A percentile compares a stretch with the other conserved stretches of the same genome.
These are phyloP conservation scores for Gossypium schwendimanii DNA, from an alignment of 441 rosid genomes.

Conservation along the genomic window DNA sequence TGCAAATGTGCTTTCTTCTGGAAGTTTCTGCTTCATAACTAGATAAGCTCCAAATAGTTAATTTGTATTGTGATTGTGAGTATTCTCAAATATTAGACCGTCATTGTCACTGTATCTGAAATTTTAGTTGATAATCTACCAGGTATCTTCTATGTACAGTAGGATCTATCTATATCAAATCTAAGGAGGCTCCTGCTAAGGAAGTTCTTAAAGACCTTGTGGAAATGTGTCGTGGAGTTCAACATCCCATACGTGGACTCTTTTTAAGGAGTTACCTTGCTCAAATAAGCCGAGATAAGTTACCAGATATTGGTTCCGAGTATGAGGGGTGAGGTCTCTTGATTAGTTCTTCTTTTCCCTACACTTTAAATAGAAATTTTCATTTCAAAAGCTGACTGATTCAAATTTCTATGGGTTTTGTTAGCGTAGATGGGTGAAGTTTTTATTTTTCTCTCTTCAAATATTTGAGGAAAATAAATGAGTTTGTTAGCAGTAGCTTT, in stretches of 20 bases:
- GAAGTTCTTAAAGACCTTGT: constrained; percentile 82
- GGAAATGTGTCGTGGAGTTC: constrained; percentile 90
- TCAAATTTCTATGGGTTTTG: background rate
- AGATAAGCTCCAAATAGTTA: background rate
- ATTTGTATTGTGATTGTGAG: background rate
- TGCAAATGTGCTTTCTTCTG: too few species aligned
- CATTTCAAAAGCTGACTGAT: constrained; percentile 12
- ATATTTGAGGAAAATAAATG: background rate
- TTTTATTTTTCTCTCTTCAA: background rate
- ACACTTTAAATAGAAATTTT: background rate
- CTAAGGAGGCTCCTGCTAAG: constrained; percentile 76
- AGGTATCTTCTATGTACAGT: constrained; percentile 91
- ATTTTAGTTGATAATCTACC: constrained; percentile 17
- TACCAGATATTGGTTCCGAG: constrained; percentile 73
- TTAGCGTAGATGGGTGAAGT: background rate
- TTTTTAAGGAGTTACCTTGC: constrained; percentile 90
- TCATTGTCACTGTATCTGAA: constrained; percentile 10
- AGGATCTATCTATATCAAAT: constrained; percentile 80
- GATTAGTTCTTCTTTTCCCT: background rate
- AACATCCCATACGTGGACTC: constrained; percentile 80
- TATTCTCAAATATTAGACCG: background rate
- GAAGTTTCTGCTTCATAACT: background rate
- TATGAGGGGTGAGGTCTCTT: constrained; percentile 49
- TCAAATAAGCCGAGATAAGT: constrained; percentile 77
- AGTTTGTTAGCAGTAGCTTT: background rate